Evolutionary conservation across 2,329 filamentous ascomycete genomes (phyloP).

Genomic region (Penicillium oxalicum): DNA sequence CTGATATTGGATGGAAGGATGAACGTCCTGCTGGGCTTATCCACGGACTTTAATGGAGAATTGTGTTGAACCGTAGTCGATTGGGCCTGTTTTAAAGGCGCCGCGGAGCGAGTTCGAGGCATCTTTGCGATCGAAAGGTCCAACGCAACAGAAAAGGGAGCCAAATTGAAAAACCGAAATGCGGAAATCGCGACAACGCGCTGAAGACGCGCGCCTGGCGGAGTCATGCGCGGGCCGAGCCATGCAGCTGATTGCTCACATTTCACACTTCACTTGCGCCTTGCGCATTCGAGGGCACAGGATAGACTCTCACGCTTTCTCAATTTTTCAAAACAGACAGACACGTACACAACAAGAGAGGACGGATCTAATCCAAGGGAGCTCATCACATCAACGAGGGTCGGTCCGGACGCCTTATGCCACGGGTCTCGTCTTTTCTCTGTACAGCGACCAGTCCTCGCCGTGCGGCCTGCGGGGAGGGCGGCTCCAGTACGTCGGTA

Average conservation of each 20-base stretch:
- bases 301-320: background rate
- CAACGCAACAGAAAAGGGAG: background rate
- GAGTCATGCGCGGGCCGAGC: constrained; percentile 17
- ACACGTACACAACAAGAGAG: too few species aligned
- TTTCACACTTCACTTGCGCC: constrained; percentile 9
- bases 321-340: too few species aligned
- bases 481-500: constrained; percentile 12
- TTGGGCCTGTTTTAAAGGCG: constrained; percentile 15
- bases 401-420: too few species aligned
- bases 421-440: background rate
- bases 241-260: constrained; percentile 19
- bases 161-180: constrained; percentile 6
- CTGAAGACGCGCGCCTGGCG: constrained; percentile 16
- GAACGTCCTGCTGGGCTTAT: constrained; percentile 46
- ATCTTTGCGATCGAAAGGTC: constrained; percentile 17
- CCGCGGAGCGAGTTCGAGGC: constrained; percentile 28
- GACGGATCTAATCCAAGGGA: too few species aligned
- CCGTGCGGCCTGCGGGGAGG: constrained; percentile 9
- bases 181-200: constrained; percentile 25
- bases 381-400: too few species aligned
- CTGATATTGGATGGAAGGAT: constrained; percentile 52
- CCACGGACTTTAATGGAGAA: constrained; percentile 18
- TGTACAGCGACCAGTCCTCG: background rate
- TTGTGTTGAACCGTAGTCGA: constrained; percentile 15
- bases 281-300: background rate